Percentiles rank a stretch among this genome's conserved stretches.
Conservation (phyloP, 2,329 filamentous ascomycete genomes). For the Capronia americana region DNA sequence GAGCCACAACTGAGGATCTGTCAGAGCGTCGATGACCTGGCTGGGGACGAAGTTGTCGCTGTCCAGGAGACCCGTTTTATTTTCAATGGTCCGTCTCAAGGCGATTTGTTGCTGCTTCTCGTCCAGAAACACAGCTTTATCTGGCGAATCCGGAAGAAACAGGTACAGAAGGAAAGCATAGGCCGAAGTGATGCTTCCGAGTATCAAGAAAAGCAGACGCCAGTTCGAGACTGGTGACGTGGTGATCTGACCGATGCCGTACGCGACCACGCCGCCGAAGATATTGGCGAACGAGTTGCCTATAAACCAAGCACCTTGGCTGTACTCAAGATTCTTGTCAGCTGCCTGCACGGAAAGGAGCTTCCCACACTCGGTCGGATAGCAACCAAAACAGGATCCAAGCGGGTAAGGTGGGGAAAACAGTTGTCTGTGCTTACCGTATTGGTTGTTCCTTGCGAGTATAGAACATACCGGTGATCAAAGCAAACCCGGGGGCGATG, state of each 20-base stretch:
- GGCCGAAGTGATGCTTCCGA: conserved; percentile 43
- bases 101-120: conserved; percentile 54
- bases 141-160: conserved; percentile 59
- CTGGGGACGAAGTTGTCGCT: conserved; percentile 56
- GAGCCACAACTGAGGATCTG: conserved; percentile 65
- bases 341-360: background rate
- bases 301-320: conserved; percentile 47
- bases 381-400: background rate
- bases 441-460: conserved; percentile 46
- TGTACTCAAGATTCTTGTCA: conserved; percentile 3
- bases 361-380: too few relatives aligned
- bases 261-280: conserved; percentile 55
- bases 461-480: conserved; percentile 51
- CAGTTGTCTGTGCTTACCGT: background rate
- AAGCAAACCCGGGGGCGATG: conserved; percentile 46
- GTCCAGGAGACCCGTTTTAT: conserved; percentile 60
- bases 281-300: conserved; percentile 45
- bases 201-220: conserved; percentile 61
- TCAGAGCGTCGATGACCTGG: conserved; percentile 55
- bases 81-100: conserved; percentile 58
- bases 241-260: conserved; percentile 49
- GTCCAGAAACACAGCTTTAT: conserved; percentile 52
- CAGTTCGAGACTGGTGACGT: conserved; percentile 49
- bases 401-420: too few relatives aligned
- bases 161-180: conserved; percentile 38